These are phyloP conservation scores for Casuarina cunninghamiana DNA, from an alignment of 306 rosid genomes.

Conservation along the genomic window DNA sequence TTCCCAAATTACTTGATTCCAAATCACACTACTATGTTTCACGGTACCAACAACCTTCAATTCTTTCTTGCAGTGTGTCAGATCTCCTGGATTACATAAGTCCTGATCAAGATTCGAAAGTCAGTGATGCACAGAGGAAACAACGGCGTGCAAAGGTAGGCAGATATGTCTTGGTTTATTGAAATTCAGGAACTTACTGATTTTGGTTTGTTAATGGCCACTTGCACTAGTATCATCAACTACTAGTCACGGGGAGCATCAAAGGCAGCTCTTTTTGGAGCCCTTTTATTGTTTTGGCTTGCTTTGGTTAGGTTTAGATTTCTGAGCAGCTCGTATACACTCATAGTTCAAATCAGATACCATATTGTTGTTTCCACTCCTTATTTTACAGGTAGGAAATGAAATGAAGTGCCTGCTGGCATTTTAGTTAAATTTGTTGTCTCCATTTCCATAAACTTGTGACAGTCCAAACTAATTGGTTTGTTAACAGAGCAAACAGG, in stretches of 20 bases:
- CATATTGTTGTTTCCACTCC: background rate
- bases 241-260: background rate
- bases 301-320: background rate
- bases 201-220: background rate
- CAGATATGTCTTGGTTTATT: slow-evolving; percentile 4
- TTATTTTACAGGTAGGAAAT: background rate
- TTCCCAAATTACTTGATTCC: slow-evolving; percentile 54
- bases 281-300: background rate
- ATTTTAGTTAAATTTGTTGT: background rate
- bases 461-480: background rate
- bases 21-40: slow-evolving; percentile 21
- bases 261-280: background rate
- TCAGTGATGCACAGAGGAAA: slow-evolving; percentile 71
- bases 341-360: background rate
- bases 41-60: slow-evolving; percentile 33
- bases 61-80: slow-evolving; percentile 72
- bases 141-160: slow-evolving; percentile 83
- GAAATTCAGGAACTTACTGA: background rate
- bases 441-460: background rate
- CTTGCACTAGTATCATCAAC: background rate
- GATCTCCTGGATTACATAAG: slow-evolving; percentile 95
- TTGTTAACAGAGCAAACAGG: background rate
- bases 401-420: background rate
- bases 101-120: slow-evolving; percentile 73
- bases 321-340: background rate